Evolutionary conservation across 805 yeast species (phyloP).

Genomic region (Brettanomyces custersianus): DNA sequence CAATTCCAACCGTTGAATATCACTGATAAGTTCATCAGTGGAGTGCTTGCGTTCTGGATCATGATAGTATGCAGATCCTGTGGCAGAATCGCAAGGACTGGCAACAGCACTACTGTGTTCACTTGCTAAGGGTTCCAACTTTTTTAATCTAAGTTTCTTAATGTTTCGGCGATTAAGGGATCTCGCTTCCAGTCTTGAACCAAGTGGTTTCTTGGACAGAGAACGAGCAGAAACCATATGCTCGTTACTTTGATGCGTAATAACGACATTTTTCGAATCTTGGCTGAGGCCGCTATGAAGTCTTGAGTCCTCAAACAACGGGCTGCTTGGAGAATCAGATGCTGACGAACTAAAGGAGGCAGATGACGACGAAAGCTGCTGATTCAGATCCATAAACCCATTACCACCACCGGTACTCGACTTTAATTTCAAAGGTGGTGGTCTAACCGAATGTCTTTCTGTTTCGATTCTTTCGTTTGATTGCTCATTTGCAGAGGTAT

Average conservation of each 20-base stretch:
- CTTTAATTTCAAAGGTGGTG: slow-evolving; percentile 4
- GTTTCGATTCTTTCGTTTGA: neutral
- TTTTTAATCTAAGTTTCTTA: slow-evolving; percentile 41
- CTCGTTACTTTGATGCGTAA: slow-evolving; percentile 5
- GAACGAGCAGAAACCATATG: slow-evolving; percentile 9
- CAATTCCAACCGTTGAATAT: slow-evolving; percentile 39
- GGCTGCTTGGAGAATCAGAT: slow-evolving; percentile 1
- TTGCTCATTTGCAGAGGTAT: neutral
- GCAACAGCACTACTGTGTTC: neutral
- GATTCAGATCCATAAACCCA: too few species aligned
- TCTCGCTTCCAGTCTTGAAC: slow-evolving; percentile 20
- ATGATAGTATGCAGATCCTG: slow-evolving; percentile 5
- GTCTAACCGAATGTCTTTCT: slow-evolving; percentile 3
- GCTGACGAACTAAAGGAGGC: neutral
- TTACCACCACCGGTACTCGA: neutral
- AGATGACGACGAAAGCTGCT: neutral
- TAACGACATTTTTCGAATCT: slow-evolving; percentile 3
- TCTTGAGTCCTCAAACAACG: slow-evolving; percentile 1
- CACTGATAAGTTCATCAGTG: slow-evolving; percentile 31
- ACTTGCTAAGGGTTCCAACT: slow-evolving; percentile 1
- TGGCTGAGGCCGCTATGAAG: neutral
- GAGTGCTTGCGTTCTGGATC: slow-evolving; percentile 24
- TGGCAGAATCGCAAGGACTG: neutral
- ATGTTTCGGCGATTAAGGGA: slow-evolving; percentile 50
- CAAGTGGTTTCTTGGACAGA: slow-evolving; percentile 6